Evolutionary conservation across 768 basidiomycete species (phyloP).

Genomic region (Russula olivacea): DNA sequence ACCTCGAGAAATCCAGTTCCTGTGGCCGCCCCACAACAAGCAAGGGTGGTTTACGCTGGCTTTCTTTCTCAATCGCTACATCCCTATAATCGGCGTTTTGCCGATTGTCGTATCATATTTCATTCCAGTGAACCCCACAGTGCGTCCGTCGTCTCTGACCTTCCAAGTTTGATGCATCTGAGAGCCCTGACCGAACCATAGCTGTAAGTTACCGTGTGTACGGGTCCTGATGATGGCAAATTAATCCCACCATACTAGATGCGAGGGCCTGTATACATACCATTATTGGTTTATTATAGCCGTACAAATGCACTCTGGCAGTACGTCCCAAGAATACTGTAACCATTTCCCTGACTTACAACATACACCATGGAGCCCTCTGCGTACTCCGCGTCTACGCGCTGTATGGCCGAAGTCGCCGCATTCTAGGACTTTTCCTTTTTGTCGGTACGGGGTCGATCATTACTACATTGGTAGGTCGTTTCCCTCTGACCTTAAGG

Average conservation of each 20-base stretch:
- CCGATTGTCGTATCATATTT: conserved; percentile 27
- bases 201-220: conserved; percentile 5
- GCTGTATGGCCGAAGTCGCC: conserved; percentile 6
- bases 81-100: conserved; percentile 37
- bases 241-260: not conserved
- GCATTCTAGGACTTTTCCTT: not conserved
- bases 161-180: not conserved
- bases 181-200: not conserved
- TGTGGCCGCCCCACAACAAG: conserved; percentile 38
- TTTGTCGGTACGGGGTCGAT: not conserved
- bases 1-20: conserved; percentile 35
- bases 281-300: not conserved
- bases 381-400: conserved; percentile 10
- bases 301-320: not conserved
- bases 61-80: conserved; percentile 48
- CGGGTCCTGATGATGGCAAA: not conserved
- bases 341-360: not conserved
- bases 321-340: not conserved
- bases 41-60: conserved; percentile 37
- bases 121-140: not conserved
- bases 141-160: conserved; percentile 1
- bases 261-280: not conserved
- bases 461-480: not conserved
- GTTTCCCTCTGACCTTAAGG: not conserved
- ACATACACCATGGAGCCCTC: not conserved